Evolutionary conservation across 495 filamentous ascomycete species (phyloP), one percentile per base, ranked within the genome.

Genomic region (Podospora australis): DNA sequence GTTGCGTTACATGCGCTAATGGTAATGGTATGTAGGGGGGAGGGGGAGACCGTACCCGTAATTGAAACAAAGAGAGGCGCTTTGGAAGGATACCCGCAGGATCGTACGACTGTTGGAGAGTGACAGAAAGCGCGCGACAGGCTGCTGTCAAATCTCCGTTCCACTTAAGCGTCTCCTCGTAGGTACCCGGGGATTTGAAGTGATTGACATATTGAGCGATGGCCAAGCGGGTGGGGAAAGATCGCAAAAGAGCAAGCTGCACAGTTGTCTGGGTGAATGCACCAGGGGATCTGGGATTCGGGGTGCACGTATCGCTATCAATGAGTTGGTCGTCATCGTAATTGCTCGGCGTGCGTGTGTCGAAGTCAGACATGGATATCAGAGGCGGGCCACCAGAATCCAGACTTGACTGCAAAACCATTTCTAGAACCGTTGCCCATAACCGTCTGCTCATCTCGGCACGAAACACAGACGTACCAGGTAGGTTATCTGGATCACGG

Each of bases 361-460:
- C 80, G 47, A 75, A 84, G 54, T 84, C 80, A 1, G 67, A 63
- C 3, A 64, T 50, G 4, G 77, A 69, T 8, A 84, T 43, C 9
- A 79, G 66, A 9, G 80, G 77, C 1, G 78, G 74, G 52, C 79
- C 78, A 1, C 81, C 82, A 1, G 77, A 70, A 39, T 80, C 77
- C 21, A 84, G 48, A 36, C 79, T 73, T 4, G 81, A 72, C 46
- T 82, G 77, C n/a, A 83, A 55, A 20, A 74, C 68, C 6, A 84
- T 64, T 59, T 84, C 82, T 25, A 85, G 48, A 13, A 84, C 77
- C 1, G 79, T 81, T n/a, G 73, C 76, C 83, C 83, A 87, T 10
- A 88, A 67, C 17, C 84, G 70, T 36, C 83, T 65, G n/a, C 82
- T 74, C 70, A 85, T 78, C 62, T 88, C 84, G 39, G 78, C 72